A percentile compares a stretch with the other conserved stretches of the same genome.
Conservation (phyloP, 805 yeast species). For the Nakazawaea holstii region DNA sequence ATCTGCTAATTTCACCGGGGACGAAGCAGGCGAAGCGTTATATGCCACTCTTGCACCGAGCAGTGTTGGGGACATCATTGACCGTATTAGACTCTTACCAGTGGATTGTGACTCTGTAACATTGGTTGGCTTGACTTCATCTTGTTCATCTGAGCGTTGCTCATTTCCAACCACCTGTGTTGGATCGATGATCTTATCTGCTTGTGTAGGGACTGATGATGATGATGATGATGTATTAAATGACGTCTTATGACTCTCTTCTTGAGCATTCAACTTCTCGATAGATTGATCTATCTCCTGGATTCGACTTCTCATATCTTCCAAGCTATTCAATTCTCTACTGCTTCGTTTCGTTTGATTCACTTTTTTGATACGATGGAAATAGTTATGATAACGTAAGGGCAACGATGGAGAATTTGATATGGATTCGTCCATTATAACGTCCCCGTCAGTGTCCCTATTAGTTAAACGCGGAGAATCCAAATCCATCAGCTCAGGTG, state of each 20-base stretch:
- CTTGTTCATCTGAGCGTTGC: neutral
- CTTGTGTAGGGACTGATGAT: neutral
- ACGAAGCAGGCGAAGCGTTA: slow-evolving; percentile 6
- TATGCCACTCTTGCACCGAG: slow-evolving; percentile 19
- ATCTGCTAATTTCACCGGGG: neutral
- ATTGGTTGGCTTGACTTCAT: neutral
- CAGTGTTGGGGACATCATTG: slow-evolving; percentile 16
- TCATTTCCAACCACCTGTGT: neutral
- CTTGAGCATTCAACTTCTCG: neutral
- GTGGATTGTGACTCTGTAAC: neutral
- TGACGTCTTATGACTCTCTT: neutral
- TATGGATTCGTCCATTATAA: slow-evolving; percentile 11
- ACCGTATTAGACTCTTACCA: slow-evolving; percentile 2
- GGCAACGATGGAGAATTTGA: slow-evolving; percentile 13
- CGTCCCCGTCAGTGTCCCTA: slow-evolving; percentile 10
- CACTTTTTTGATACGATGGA: slow-evolving; percentile 6
- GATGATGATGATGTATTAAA: neutral
- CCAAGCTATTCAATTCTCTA: neutral
- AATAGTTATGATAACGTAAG: slow-evolving; percentile 8
- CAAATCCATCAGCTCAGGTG: slow-evolving; percentile 5
- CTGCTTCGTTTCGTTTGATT: neutral
- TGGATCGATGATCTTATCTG: neutral
- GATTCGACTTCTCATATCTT: slow-evolving; percentile 1
- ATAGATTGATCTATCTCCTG: slow-evolving; percentile 1
- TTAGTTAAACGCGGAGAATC: neutral